Conservation (phyloP, 2,329 filamentous ascomycete species). For the Graphilbum sp. region DNA sequence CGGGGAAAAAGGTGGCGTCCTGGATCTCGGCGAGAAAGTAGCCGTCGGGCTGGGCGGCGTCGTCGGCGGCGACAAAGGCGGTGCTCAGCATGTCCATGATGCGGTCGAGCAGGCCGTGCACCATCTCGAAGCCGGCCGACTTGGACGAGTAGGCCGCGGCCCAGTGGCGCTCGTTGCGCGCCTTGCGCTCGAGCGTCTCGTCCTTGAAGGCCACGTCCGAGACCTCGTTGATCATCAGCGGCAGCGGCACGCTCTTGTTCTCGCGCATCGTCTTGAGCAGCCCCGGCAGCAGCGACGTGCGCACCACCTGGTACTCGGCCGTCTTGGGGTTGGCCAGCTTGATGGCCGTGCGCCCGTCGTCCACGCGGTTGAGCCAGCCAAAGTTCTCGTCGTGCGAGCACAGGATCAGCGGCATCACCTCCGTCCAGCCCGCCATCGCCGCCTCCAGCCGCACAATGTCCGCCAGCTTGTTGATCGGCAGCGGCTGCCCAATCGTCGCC, state of each 20-base stretch:
- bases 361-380: constrained; percentile 77
- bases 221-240: constrained; percentile 85
- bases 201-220: constrained; percentile 91
- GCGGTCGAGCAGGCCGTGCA: constrained; percentile 86
- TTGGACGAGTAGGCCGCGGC: constrained; percentile 94
- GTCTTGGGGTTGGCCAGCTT: constrained; percentile 87
- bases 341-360: constrained; percentile 70
- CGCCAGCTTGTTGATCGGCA: constrained; percentile 83
- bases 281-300: constrained; percentile 71
- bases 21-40: constrained; percentile 95
- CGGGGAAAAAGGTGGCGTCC: constrained; percentile 80
- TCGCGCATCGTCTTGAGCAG: constrained; percentile 86
- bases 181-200: constrained; percentile 60
- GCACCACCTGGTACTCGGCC: constrained; percentile 80
- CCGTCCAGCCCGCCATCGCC: constrained; percentile 89
- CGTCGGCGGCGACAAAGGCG: constrained; percentile 62
- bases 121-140: constrained; percentile 83
- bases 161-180: constrained; percentile 86
- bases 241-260: constrained; percentile 77
- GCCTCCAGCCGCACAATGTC: constrained; percentile 83
- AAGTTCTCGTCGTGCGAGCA: constrained; percentile 99
- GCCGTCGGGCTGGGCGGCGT: constrained; percentile 43
- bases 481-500: constrained; percentile 69
- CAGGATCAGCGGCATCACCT: constrained; percentile 89
- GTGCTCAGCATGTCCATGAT: constrained; percentile 83